Evolutionary conservation across 2,329 filamentous ascomycete species (phyloP).

Genomic region (Dryadomyces quercivorus): DNA sequence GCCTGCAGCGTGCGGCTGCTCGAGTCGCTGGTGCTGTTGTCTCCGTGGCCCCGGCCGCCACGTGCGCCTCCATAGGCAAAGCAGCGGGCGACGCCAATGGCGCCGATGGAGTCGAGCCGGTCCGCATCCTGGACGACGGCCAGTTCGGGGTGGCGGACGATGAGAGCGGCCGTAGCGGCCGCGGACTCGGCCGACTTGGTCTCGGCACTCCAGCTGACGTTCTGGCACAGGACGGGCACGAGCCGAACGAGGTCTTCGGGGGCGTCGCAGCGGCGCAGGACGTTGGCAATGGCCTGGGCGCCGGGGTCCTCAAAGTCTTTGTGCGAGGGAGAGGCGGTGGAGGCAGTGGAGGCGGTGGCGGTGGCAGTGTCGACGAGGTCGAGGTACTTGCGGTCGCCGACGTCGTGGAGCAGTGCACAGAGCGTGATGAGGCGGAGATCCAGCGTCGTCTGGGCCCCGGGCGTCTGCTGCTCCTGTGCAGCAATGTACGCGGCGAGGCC

Average conservation of each 20-base stretch:
- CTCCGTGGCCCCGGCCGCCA: conserved; percentile 14
- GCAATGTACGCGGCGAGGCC: conserved; percentile 59
- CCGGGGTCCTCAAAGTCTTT: conserved; percentile 1
- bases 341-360: not conserved
- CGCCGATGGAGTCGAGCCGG: conserved; percentile 80
- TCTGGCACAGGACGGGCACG: conserved; percentile 39
- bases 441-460: conserved; percentile 9
- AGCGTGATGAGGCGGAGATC: conserved; percentile 52
- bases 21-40: not conserved
- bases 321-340: no score
- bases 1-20: conserved; percentile 40
- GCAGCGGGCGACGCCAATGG: conserved; percentile 67
- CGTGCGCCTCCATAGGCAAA: conserved; percentile 67
- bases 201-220: conserved; percentile 71
- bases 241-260: conserved; percentile 48
- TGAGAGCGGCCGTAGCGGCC: conserved; percentile 42
- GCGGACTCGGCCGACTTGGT: conserved; percentile 56
- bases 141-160: conserved; percentile 58
- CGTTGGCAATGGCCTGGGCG: conserved; percentile 6
- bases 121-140: conserved; percentile 88
- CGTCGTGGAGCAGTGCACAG: conserved; percentile 70
- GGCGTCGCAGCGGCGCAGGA: conserved; percentile 7
- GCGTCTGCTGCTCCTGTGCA: conserved; percentile 25
- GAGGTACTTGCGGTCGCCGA: conserved; percentile 77
- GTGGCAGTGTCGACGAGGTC: conserved; percentile 49